Percentiles rank a stretch among this genome's conserved stretches.
These are phyloP conservation scores for Penicillium odoratum DNA, from an alignment of 495 filamentous ascomycete species.

Conservation along the genomic window DNA sequence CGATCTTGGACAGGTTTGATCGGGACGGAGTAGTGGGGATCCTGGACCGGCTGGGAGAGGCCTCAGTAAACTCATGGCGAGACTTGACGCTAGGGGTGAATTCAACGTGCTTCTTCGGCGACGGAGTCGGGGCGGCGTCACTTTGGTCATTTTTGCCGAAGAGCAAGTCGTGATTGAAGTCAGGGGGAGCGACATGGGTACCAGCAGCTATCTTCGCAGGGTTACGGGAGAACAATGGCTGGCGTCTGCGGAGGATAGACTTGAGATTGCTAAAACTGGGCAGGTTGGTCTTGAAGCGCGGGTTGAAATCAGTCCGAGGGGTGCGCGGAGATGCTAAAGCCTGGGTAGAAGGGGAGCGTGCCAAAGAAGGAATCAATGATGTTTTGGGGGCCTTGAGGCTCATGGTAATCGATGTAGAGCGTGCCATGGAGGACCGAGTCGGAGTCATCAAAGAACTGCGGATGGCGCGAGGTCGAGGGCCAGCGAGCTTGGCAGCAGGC, in stretches of 20 bases:
- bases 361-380: constrained; percentile 55
- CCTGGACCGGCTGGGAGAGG: constrained; percentile 48
- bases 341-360: constrained; percentile 48
- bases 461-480: constrained; percentile 15
- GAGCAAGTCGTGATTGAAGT: constrained; percentile 46
- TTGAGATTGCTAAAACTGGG: constrained; percentile 51
- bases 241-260: constrained; percentile 61
- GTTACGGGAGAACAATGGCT: constrained; percentile 62
- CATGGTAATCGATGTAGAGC: constrained; percentile 37
- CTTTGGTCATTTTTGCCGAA: constrained; percentile 25
- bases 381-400: constrained; percentile 59
- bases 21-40: constrained; percentile 31
- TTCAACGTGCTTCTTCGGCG: constrained; percentile 60
- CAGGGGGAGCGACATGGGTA: constrained; percentile 55
- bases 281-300: constrained; percentile 42
- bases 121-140: constrained; percentile 39
- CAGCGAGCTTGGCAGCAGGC: background rate
- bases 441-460: constrained; percentile 67
- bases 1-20: constrained; percentile 33
- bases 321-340: constrained; percentile 45
- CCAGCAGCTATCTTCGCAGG: constrained; percentile 60
- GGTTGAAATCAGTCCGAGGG: constrained; percentile 48
- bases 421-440: constrained; percentile 74
- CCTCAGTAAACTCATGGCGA: constrained; percentile 34
- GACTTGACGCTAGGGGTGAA: constrained; percentile 57